Conservation (phyloP, 352 stramenopile species). For the Phytophthora foliorum region DNA sequence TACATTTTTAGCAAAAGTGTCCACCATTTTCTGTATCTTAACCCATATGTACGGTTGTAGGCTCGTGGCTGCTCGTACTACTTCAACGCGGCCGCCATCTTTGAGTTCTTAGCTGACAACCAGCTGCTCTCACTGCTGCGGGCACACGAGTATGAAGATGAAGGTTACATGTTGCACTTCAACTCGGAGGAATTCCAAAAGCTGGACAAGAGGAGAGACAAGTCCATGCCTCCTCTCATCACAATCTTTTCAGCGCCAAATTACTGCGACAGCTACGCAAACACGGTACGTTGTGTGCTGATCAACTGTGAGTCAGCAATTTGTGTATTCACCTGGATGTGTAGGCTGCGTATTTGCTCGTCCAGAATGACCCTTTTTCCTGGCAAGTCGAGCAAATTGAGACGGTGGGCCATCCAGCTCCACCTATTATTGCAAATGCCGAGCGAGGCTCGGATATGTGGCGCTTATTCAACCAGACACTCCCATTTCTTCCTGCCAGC, state of each 20-base stretch:
- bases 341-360: slow-evolving; percentile 68
- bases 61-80: slow-evolving; percentile 86
- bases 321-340: not conserved
- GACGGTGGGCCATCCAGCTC: slow-evolving; percentile 59
- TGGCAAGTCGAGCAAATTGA: slow-evolving; percentile 70
- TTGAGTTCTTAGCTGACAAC: slow-evolving; percentile 79
- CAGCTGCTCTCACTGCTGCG: slow-evolving; percentile 76
- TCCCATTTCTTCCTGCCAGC: slow-evolving; percentile 83
- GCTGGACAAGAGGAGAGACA: slow-evolving; percentile 60
- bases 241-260: slow-evolving; percentile 97
- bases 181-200: slow-evolving; percentile 45
- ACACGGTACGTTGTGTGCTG: slow-evolving; percentile 55
- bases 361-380: slow-evolving; percentile 54
- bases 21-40: not conserved
- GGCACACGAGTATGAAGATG: slow-evolving; percentile 85
- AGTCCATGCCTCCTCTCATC: slow-evolving; percentile 80
- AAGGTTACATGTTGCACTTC: slow-evolving; percentile 78
- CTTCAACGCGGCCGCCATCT: slow-evolving; percentile 87
- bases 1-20: slow-evolving; percentile 8
- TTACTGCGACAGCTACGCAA: slow-evolving; percentile 93
- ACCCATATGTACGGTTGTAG: slow-evolving; percentile 17
- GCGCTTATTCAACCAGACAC: slow-evolving; percentile 74
- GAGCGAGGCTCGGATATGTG: slow-evolving; percentile 76
- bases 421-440: slow-evolving; percentile 55
- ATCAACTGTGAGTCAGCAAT: not conserved